These are phyloP conservation scores for Hemisphaericaspora xylanilytica DNA, from an alignment of 1,139 yeast species.

Conservation along the genomic window DNA sequence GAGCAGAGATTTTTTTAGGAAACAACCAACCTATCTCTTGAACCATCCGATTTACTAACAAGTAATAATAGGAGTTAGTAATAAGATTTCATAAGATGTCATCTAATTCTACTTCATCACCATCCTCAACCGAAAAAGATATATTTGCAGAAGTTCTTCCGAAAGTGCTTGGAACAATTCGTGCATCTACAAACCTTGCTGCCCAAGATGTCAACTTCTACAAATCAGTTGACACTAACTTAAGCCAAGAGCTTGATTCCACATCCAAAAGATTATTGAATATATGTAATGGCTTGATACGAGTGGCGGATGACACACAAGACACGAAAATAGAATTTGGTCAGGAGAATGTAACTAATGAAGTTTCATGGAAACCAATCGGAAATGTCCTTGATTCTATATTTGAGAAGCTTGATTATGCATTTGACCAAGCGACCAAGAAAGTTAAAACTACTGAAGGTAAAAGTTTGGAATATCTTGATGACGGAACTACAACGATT, in stretches of 20 bases:
- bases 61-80: not conserved
- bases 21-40: not conserved
- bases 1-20: not conserved
- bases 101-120: not conserved
- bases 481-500: conserved; percentile 13
- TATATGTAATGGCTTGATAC: conserved; percentile 53
- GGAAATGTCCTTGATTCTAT: conserved; percentile 64
- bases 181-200: conserved; percentile 71
- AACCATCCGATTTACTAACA: too few relatives aligned
- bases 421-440: conserved; percentile 45
- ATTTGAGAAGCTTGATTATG: conserved; percentile 69
- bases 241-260: conserved; percentile 42
- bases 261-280: conserved; percentile 47
- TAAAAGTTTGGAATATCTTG: conserved; percentile 11
- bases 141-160: conserved; percentile 33
- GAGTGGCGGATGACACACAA: conserved; percentile 28
- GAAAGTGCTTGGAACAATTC: conserved; percentile 52
- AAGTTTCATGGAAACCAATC: conserved; percentile 58
- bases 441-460: conserved; percentile 10
- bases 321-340: conserved; percentile 29
- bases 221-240: conserved; percentile 58
- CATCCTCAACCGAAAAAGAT: conserved; percentile 7
- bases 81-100: not conserved
- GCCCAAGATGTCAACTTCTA: conserved; percentile 80
- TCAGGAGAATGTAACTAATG: conserved; percentile 32